Evolutionary conservation across 768 basidiomycete genomes (phyloP), one percentile per base, ranked within the genome.

Genomic region (Gautieria morchelliformis): DNA sequence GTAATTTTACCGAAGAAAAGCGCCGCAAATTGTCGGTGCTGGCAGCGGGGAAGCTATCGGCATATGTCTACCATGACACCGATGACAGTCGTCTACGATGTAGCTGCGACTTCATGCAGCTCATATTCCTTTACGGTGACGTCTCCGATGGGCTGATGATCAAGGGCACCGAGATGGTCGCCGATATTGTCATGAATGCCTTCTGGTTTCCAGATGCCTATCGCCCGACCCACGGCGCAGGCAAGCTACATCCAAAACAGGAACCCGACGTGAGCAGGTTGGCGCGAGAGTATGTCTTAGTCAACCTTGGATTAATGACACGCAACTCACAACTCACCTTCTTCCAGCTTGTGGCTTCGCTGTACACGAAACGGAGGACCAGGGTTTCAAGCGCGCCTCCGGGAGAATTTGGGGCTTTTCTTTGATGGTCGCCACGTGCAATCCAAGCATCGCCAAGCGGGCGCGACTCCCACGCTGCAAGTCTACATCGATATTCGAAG

Each of bases 1-100:
- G 12, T 12, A 27, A 35, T 19, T 57, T 57, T 4, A 48, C 56
- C 15, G 30, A 47, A 24, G 46, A 67, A 58, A 71, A 69, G 45
- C 60, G 55, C n/a, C 58, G 52, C 19, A 59, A 59, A 37, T 75
- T 86, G 53, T 73, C 75, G 62, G 81, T 79, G 30, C 73, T 85
- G 55, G 80, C 84, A 60, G 81, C 82, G 12, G 83, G 84, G 45
- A 80, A 83, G 60, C 78, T 88, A 61, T 79, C 83, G 35, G 83
- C 82, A 2, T 77, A 73, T 64, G 84, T 81, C 66, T 87, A 86
- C 66, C 75, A 80, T 57, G 76, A 76, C 24, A 71, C 78, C 20
- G 70, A 78, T n/a, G 66, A 73, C 44, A 76, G 79, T 60, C 78
- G 80, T 50, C 77, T 88, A 39, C 80, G 81, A 32, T 78, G 84